Percentiles rank a stretch among this genome's conserved stretches.
Conservation (phyloP, 768 basidiomycete genomes). For the Ramaria rubella region DNA sequence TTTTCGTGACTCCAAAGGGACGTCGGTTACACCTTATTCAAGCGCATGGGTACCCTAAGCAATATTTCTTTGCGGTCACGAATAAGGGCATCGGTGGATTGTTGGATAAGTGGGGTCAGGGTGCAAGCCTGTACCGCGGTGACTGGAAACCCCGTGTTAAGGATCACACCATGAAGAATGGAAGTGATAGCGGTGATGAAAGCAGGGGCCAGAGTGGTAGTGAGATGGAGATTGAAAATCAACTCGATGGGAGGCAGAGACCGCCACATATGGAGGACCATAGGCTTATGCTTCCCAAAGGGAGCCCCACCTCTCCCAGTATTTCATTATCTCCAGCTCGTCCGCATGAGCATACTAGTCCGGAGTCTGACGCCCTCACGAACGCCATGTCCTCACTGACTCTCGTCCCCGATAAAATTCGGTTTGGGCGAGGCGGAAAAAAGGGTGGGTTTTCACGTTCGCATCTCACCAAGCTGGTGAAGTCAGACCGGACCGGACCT, state of each 20-base stretch:
- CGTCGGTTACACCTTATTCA: conserved; percentile 78
- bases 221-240: conserved; percentile 7
- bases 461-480: background rate
- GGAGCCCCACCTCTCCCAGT: background rate
- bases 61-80: conserved; percentile 87
- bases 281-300: conserved; percentile 13
- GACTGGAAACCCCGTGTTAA: conserved; percentile 53
- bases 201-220: conserved; percentile 13
- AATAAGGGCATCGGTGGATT: conserved; percentile 86
- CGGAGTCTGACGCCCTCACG: conserved; percentile 41
- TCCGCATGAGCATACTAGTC: conserved; percentile 20
- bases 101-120: conserved; percentile 75
- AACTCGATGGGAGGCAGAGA: conserved; percentile 17
- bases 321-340: background rate
- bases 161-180: conserved; percentile 19
- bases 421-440: conserved; percentile 68
- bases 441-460: conserved; percentile 39
- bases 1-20: conserved; percentile 66
- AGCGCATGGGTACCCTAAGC: conserved; percentile 76
- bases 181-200: conserved; percentile 19
- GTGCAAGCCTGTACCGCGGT: conserved; percentile 69
- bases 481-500: background rate
- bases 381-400: conserved; percentile 41
- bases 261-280: conserved; percentile 11
- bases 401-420: conserved; percentile 61